These are phyloP conservation scores for Pseudoperonospora humuli DNA, from an alignment of 352 stramenopile genomes.

Conservation along the genomic window DNA sequence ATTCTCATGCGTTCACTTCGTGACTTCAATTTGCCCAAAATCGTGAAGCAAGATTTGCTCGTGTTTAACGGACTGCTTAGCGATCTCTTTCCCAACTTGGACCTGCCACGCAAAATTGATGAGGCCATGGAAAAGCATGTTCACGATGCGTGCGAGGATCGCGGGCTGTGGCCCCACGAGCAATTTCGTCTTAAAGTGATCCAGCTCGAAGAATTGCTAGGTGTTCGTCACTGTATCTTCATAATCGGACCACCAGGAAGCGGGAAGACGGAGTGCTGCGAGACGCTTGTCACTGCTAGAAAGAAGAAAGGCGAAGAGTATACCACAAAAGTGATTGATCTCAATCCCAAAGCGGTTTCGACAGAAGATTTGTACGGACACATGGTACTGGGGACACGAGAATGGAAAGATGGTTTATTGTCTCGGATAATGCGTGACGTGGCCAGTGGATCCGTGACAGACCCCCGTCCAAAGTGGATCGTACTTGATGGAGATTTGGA, in stretches of 20 bases:
- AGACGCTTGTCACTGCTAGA: slow-evolving; percentile 81
- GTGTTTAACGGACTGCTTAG: slow-evolving; percentile 91
- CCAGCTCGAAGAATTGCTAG: slow-evolving; percentile 92
- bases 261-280: slow-evolving; percentile 92
- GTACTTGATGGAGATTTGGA: slow-evolving; percentile 89
- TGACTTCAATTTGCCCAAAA: slow-evolving; percentile 96
- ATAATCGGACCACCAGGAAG: slow-evolving; percentile 90
- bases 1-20: slow-evolving; percentile 92
- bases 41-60: slow-evolving; percentile 89
- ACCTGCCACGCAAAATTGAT: slow-evolving; percentile 86
- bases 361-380: slow-evolving; percentile 95
- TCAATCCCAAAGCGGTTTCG: slow-evolving; percentile 95
- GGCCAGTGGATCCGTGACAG: slow-evolving; percentile 47
- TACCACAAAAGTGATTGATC: slow-evolving; percentile 69
- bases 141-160: slow-evolving; percentile 82
- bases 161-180: slow-evolving; percentile 87
- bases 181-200: slow-evolving; percentile 91
- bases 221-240: slow-evolving; percentile 93
- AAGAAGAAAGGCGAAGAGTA: slow-evolving; percentile 63
- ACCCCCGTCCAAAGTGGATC: slow-evolving; percentile 89
- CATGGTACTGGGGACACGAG: slow-evolving; percentile 89
- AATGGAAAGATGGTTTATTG: slow-evolving; percentile 94
- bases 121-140: slow-evolving; percentile 87
- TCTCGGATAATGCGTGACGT: slow-evolving; percentile 92
- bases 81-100: slow-evolving; percentile 90